Evolutionary conservation across 225 moss, liverwort and hornwort species (phyloP), one percentile per base, ranked within the genome.

Genomic region (Marchantia polymorpha): DNA sequence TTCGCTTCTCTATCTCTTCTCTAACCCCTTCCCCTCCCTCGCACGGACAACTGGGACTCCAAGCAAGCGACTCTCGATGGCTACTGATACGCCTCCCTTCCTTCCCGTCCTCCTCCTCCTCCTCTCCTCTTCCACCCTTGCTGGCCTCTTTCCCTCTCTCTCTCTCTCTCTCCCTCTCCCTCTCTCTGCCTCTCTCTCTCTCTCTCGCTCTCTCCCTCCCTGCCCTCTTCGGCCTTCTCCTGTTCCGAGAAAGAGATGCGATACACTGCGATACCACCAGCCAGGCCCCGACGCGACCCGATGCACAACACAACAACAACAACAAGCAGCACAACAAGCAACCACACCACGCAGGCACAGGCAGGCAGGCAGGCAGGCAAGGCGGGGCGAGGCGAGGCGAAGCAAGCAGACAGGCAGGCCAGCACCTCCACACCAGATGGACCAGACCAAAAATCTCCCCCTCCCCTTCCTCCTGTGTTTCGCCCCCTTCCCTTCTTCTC

Each of bases 211-310:
- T 29, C 31, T n/a, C 46, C 76, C 9, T 23, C 68, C 48, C 46
- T 3, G 68, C n/a, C n/a, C n/a, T n/a, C n/a, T n/a, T n/a, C n/a
- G n/a, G n/a, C 39, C 39, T 39, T 51, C 71, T 72, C 80, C n/a
- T 51, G 59, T 63, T 67, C 64, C 73, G 50, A 50, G 49, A 48
- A 61, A 80, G 67, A 83, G 74, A 79, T 74, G 83, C 79, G 83
- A 78, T 74, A 73, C 82, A 77, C 76, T 77, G 69, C 82, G 48
- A 39, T 54, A 64, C 11, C 39, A 58, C 53, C 66, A 63, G 53
- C 52, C 76, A 58, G 20, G 25, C 26, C 83, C 65, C 83, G 54
- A 78, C 79, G n/a, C 77, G 70, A 22, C 72, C 56, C 82, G 74
- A 64, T 81, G 64, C 74, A 61, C 60, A 56, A 56, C 56, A 64